Conservation (phyloP, 768 basidiomycete genomes). For the Tylopilus felleus region DNA sequence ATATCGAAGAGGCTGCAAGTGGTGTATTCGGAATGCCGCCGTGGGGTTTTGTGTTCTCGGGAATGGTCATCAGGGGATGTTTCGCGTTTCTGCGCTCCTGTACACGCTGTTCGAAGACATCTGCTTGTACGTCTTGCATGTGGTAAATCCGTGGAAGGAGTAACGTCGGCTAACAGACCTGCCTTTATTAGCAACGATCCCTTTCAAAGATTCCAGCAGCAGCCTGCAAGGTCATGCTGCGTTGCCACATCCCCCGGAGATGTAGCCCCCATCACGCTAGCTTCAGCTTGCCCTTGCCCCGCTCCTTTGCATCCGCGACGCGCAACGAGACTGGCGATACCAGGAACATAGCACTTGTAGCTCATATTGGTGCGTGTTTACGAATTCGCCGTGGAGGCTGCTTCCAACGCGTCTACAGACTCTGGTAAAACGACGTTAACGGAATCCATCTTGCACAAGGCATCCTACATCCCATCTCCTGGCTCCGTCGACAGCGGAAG, state of each 20-base stretch:
- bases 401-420: constrained; percentile 43
- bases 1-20: constrained; percentile 68
- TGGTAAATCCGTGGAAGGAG: background rate
- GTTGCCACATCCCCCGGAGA: constrained; percentile 6
- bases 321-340: constrained; percentile 39
- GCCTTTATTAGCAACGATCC: background rate
- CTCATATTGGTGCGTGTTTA: constrained; percentile 68
- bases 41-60: constrained; percentile 35
- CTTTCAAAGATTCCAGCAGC: background rate
- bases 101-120: constrained; percentile 43
- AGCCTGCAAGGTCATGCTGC: constrained; percentile 17
- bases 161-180: background rate
- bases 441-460: constrained; percentile 78
- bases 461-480: constrained; percentile 65
- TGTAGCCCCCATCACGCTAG: constrained; percentile 7
- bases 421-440: constrained; percentile 89
- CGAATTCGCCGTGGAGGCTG: background rate
- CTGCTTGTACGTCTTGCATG: constrained; percentile 32
- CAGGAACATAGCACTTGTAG: constrained; percentile 84
- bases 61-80: constrained; percentile 54
- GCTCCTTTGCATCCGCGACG: constrained; percentile 23
- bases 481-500: constrained; percentile 89
- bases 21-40: constrained; percentile 89
- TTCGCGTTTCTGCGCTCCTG: constrained; percentile 36
- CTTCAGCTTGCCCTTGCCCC: constrained; percentile 1